A percentile compares a stretch with the other conserved stretches of the same genome.
These are phyloP conservation scores for Umbelopsis vinacea DNA, from an alignment of 192 early-diverging fungal genomes.

Conservation along the genomic window DNA sequence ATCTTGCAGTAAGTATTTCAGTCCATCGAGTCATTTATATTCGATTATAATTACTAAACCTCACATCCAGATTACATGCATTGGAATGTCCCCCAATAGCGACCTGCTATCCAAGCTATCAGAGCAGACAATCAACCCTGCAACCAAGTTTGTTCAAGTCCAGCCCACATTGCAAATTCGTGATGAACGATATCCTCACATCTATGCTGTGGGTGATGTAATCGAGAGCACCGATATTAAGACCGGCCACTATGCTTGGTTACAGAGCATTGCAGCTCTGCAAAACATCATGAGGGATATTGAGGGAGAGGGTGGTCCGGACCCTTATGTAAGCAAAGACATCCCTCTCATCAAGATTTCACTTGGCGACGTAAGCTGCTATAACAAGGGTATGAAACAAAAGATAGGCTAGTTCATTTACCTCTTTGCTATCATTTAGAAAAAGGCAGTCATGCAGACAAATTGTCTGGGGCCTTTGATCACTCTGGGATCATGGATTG, in stretches of 20 bases:
- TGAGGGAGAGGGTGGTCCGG: constrained; percentile 6
- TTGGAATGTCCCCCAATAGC: constrained; percentile 75
- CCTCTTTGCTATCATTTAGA: constrained; percentile 2
- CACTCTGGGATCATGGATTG: constrained; percentile 33
- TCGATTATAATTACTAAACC: neutral
- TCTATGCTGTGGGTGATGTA: constrained; percentile 81
- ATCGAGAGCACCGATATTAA: constrained; percentile 51
- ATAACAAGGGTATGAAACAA: neutral
- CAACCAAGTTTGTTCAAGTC: constrained; percentile 63
- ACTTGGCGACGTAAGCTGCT: constrained; percentile 28
- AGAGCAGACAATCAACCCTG: constrained; percentile 55
- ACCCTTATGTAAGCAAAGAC: constrained; percentile 30
- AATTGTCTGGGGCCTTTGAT: constrained; percentile 31
- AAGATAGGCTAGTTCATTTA: neutral
- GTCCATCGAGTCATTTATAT: neutral
- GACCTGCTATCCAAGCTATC: constrained; percentile 59
- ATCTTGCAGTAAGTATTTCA: constrained; percentile 44
- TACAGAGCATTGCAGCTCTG: constrained; percentile 28
- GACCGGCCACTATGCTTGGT: constrained; percentile 39
- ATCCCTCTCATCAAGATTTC: constrained; percentile 28
- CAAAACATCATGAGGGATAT: constrained; percentile 30
- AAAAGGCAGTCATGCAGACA: constrained; percentile 34
- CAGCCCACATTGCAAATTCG: constrained; percentile 74
- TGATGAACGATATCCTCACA: constrained; percentile 56
- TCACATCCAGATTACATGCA: constrained; percentile 69